Evolutionary conservation across 2,329 filamentous ascomycete species (phyloP), one percentile per base, ranked within the genome.

Genomic region (Septoria linicola): DNA sequence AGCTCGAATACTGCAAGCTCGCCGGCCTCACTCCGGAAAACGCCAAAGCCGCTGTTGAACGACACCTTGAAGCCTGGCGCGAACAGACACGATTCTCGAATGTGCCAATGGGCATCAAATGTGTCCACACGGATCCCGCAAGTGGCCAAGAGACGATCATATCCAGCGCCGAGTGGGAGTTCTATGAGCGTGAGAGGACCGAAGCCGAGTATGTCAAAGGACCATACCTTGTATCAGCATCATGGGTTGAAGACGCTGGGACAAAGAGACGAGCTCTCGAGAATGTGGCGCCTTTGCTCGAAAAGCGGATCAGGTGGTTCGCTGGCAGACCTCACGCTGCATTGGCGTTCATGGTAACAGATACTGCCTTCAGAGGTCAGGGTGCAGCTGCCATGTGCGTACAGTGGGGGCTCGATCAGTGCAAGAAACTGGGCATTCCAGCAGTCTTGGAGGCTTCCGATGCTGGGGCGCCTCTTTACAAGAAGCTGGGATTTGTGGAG

Each of bases 401-500:
- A 32, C 60, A 69, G 14, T 70, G 67, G 68, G 71, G 70, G 1
- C 8, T 72, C 10, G 56, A 67, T 13, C 63, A 67, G 20, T 72
- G 70, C 31, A 66, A 69, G 45, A 51, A 63, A 32, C 60, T 68
- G 27, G 65, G 65, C 0, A 53, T 71, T 42, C 58, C 61, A 3
- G 63, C 60, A 5, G 73, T 72, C 61, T 40, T 74, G 25, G 70
- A 72, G 51, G 65, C 70, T 8, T 69, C 64, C 3, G 56, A 63
- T 31, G 53, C 55, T 13, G 72, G 66, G 2, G 55, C 56, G 47
- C 60, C 59, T 5, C 54, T 74, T 6, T 74, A 74, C 54, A 62
- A 69, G 59, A 62, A 55, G 51, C 66, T 64, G 57, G 67, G 65
- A 43, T 72, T 66, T 49, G 57, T 57, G 47, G 48, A 51, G 20